Conservation (phyloP, 345 rosid species). For the Clausena lansium region DNA sequence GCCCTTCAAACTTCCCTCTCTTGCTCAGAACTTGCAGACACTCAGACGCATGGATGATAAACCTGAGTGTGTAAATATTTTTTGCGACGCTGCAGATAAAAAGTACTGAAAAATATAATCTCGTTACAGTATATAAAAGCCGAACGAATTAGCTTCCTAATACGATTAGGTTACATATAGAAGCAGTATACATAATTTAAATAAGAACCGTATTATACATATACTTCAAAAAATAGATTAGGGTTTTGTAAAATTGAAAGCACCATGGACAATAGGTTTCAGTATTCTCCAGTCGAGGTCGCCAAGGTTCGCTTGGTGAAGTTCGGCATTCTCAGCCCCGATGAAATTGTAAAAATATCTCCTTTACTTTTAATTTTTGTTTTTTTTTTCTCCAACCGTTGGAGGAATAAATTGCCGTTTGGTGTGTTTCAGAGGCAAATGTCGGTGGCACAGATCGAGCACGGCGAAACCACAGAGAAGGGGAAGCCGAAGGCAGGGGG, state of each 20-base stretch:
- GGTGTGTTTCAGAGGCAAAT: slow-evolving; percentile 79
- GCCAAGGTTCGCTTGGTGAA: slow-evolving; percentile 86
- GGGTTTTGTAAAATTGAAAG: not conserved
- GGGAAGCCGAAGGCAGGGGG: slow-evolving; percentile 85
- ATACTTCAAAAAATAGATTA: not conserved
- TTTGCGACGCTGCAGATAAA: too few species aligned
- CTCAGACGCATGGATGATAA: too few species aligned
- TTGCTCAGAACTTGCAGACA: too few species aligned
- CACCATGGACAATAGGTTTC: slow-evolving; percentile 61
- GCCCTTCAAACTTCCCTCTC: too few species aligned
- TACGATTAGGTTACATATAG: too few species aligned
- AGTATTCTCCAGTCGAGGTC: slow-evolving; percentile 90
- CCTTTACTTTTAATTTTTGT: not conserved
- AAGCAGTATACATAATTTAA: too few species aligned
- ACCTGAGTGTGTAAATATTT: too few species aligned
- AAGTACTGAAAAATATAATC: too few species aligned
- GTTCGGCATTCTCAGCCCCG: slow-evolving; percentile 94
- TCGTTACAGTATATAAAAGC: too few species aligned
- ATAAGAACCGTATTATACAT: too few species aligned
- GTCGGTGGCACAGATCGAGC: slow-evolving; percentile 83
- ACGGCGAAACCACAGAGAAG: slow-evolving; percentile 82
- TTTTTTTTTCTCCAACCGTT: not conserved
- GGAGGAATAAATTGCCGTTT: slow-evolving; percentile 3
- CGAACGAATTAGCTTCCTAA: too few species aligned
- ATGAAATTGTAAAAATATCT: slow-evolving; percentile 69